These are phyloP conservation scores for Triticum dicoccoides DNA, from an alignment of 176 grass and related monocot genomes.

Conservation along the genomic window DNA sequence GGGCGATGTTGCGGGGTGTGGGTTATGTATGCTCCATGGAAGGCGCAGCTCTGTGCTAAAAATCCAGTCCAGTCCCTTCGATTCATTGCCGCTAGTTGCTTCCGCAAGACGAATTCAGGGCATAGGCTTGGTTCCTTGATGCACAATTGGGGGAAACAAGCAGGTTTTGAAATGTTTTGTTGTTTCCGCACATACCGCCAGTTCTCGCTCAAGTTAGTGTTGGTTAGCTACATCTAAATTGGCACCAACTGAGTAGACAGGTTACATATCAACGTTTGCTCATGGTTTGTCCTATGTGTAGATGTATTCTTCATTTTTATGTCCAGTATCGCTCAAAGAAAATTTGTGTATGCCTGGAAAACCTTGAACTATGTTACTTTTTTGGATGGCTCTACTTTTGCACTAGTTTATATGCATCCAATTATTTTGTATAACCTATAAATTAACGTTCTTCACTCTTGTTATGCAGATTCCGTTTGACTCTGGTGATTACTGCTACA, in stretches of 20 bases:
- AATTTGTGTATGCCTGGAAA: background rate
- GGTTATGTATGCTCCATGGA: too few species aligned
- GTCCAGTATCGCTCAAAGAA: background rate
- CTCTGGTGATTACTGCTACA: slow-evolving; percentile 66
- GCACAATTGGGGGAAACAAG: too few species aligned
- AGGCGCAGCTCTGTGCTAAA: too few species aligned
- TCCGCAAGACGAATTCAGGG: background rate
- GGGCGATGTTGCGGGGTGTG: background rate
- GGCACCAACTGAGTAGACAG: background rate
- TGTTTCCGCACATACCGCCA: background rate
- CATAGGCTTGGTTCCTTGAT: background rate
- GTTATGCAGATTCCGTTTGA: slow-evolving; percentile 72
- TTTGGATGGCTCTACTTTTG: background rate
- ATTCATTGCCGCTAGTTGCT: background rate
- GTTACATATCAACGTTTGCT: background rate
- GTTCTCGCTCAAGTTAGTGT: background rate
- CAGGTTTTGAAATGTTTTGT: background rate
- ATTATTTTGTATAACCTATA: too few species aligned
- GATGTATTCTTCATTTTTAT: background rate
- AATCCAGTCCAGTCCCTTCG: background rate
- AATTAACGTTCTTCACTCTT: slow-evolving; percentile 9
- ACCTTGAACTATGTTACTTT: background rate
- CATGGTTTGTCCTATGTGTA: too few species aligned
- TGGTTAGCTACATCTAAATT: background rate
- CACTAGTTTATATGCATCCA: too few species aligned